Evolutionary conservation across 345 rosid species (phyloP).

Genomic region (Streptanthus diversifolius): DNA sequence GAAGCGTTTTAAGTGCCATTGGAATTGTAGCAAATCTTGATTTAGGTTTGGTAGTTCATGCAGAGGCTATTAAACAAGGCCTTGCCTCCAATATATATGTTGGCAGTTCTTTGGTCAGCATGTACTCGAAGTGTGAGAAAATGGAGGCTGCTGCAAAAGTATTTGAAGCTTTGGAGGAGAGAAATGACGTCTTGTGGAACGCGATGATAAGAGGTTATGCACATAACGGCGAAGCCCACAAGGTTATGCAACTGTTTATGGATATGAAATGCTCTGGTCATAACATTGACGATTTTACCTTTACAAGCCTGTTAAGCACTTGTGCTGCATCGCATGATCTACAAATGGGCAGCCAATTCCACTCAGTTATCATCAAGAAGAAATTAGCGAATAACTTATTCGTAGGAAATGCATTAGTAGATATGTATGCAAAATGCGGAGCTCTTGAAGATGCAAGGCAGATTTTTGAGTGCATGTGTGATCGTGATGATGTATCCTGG

Average conservation of each 20-base stretch:
- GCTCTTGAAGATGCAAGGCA: constrained; percentile 62
- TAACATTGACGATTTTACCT: constrained; percentile 79
- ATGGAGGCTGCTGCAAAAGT: constrained; percentile 64
- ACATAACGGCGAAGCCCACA: constrained; percentile 58
- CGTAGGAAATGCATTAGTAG: constrained; percentile 85
- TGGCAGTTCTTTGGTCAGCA: constrained; percentile 78
- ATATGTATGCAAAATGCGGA: constrained; percentile 91
- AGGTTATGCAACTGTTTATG: constrained; percentile 55
- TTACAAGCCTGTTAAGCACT: constrained; percentile 80
- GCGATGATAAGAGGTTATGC: constrained; percentile 77
- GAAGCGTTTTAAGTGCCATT: constrained; percentile 76
- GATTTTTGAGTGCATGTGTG: constrained; percentile 58
- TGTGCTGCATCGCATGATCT: constrained; percentile 62
- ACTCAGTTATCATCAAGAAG: constrained; percentile 60
- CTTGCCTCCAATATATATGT: constrained; percentile 72
- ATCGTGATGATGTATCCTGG: constrained; percentile 73
- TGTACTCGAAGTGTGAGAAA: constrained; percentile 75
- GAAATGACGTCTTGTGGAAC: constrained; percentile 80
- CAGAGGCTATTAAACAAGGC: constrained; percentile 85
- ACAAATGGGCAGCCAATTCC: constrained; percentile 67
- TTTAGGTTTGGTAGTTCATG: constrained; percentile 71
- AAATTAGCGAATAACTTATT: constrained; percentile 53
- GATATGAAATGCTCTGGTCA: constrained; percentile 59
- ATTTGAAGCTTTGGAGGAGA: constrained; percentile 63
- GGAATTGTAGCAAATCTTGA: constrained; percentile 54